phyloP scores from a whole-genome alignment of 2,329 filamentous ascomycete genomes.

The Ascochyta pisi region DNA sequence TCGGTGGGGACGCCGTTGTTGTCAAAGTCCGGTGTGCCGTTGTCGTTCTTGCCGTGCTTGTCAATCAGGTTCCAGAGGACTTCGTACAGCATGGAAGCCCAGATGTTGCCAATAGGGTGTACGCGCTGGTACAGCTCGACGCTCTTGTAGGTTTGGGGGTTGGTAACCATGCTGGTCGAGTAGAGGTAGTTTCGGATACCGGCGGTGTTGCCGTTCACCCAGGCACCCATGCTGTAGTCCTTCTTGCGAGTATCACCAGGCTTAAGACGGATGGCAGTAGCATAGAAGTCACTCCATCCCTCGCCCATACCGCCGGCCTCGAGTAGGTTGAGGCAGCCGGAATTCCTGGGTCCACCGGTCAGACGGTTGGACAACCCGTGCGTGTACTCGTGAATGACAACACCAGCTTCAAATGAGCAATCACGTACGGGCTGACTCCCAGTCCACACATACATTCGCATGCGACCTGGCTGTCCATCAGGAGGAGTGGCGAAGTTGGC shows the following conservation, averaged over 20 bases:
- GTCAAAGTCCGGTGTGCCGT: conserved; percentile 52
- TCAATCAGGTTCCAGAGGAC: conserved; percentile 66
- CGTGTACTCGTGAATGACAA: conserved; percentile 62
- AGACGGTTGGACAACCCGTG: conserved; percentile 62
- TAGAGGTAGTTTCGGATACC: conserved; percentile 62
- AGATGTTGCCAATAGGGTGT: conserved; percentile 61
- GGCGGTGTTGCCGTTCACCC: conserved; percentile 53
- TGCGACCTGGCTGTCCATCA: conserved; percentile 54
- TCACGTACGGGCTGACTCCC: conserved; percentile 58
- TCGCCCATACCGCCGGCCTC: conserved; percentile 66
- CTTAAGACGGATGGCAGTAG: conserved; percentile 59
- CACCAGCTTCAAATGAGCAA: conserved; percentile 64
- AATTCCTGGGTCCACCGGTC: conserved; percentile 64
- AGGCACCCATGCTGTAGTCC: conserved; percentile 60
- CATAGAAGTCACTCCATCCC: conserved; percentile 65
- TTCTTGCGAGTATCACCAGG: conserved; percentile 54
- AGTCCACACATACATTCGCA: conserved; percentile 67
- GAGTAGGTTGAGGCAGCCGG: conserved; percentile 55
- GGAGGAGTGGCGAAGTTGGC: conserved; percentile 63
- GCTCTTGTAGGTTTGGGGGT: conserved; percentile 59
- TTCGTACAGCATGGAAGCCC: conserved; percentile 63
- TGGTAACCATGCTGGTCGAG: conserved; percentile 58
- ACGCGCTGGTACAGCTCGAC: conserved; percentile 51
- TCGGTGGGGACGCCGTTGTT: conserved; percentile 58
- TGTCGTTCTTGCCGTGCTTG: conserved; percentile 60